Evolutionary conservation across 352 stramenopile genomes (phyloP).

Genomic region (Globisporangium canariense): DNA sequence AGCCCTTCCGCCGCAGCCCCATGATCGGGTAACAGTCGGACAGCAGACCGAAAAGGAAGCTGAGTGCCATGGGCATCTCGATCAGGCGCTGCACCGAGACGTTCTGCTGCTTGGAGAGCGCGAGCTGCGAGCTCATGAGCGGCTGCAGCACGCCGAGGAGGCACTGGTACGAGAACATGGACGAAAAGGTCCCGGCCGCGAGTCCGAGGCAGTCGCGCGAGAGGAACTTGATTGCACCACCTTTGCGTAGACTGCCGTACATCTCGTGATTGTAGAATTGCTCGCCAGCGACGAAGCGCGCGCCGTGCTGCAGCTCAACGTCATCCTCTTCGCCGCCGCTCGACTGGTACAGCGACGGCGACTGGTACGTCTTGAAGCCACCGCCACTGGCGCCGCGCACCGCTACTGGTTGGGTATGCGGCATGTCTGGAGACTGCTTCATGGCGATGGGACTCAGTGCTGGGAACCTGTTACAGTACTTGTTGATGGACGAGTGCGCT

Average conservation of each 20-base stretch:
- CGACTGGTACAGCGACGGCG: slow-evolving; percentile 7
- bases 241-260: slow-evolving; percentile 53
- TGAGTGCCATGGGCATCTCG: slow-evolving; percentile 85
- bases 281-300: slow-evolving; percentile 59
- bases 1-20: slow-evolving; percentile 86
- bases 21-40: slow-evolving; percentile 91
- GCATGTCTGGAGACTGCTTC: slow-evolving; percentile 2
- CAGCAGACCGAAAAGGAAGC: slow-evolving; percentile 86
- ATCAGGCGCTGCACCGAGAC: slow-evolving; percentile 54
- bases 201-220: slow-evolving; percentile 66
- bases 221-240: slow-evolving; percentile 47
- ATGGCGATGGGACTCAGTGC: background rate
- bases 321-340: slow-evolving; percentile 6
- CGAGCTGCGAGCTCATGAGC: slow-evolving; percentile 55
- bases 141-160: slow-evolving; percentile 47
- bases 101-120: slow-evolving; percentile 36
- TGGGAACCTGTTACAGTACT: too few relatives aligned
- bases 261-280: slow-evolving; percentile 64
- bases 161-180: slow-evolving; percentile 62
- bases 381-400: background rate
- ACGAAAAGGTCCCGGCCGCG: slow-evolving; percentile 59
- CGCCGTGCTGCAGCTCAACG: slow-evolving; percentile 15
- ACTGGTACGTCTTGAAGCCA: slow-evolving; percentile 13
- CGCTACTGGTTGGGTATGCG: background rate
- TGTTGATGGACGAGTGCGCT: background rate